Evolutionary conservation across 164 flowering plant species (phyloP).

Genomic region (Macadamia integrifolia): DNA sequence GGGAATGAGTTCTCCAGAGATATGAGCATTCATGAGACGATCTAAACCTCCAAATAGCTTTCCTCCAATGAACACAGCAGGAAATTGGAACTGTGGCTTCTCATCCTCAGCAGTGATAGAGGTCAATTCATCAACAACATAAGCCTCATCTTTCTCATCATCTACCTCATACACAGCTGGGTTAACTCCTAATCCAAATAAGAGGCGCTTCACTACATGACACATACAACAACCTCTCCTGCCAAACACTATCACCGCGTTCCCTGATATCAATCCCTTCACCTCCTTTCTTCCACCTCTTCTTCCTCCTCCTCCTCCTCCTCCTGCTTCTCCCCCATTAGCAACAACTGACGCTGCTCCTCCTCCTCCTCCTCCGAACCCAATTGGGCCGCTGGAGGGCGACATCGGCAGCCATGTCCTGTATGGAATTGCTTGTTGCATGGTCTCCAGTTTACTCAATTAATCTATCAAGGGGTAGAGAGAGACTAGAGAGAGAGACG

Average conservation of each 20-base stretch:
- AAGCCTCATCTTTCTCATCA: constrained; percentile 45
- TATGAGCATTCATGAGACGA: constrained; percentile 61
- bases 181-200: constrained; percentile 60
- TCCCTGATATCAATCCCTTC: constrained; percentile 42
- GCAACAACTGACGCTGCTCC: not conserved
- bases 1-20: constrained; percentile 63
- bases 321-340: not conserved
- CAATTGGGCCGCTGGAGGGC: not conserved
- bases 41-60: constrained; percentile 69
- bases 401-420: constrained; percentile 29
- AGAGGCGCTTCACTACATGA: constrained; percentile 65
- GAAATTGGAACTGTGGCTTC: constrained; percentile 25
- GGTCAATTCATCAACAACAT: constrained; percentile 22
- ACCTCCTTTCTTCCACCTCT: constrained; percentile 2
- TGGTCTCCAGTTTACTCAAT: not conserved
- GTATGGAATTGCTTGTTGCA: constrained; percentile 63
- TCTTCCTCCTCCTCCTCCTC: not conserved
- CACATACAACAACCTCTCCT: constrained; percentile 76
- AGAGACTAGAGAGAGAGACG: constrained; percentile 4
- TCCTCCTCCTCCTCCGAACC: not conserved
- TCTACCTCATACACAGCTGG: constrained; percentile 59
- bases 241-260: constrained; percentile 59
- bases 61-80: constrained; percentile 65
- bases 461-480: not conserved
- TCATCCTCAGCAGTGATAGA: not conserved